Evolutionary conservation across 345 rosid genomes (phyloP), one percentile per base, ranked within the genome.

Genomic region (Reutealis trisperma): DNA sequence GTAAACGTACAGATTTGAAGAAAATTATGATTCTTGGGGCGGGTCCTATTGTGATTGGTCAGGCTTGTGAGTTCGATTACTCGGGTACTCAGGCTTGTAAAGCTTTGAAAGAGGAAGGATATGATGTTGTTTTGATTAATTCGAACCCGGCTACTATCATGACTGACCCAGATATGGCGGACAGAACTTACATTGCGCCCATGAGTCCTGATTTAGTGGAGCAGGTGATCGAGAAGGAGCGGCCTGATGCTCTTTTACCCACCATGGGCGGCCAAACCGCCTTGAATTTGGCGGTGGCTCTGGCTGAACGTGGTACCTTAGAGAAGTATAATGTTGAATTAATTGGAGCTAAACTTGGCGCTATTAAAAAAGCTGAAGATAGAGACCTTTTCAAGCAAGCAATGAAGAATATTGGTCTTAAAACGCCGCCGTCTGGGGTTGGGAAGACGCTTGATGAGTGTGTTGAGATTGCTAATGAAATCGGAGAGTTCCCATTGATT

Each of bases 201-300:
- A 89, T 96, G 97, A 92, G 96, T 6, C 94, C 96, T 16, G 98
- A 91, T 59, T 86, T 96, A 65, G 96, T 96, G 4, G 97, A 91
- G 86, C 91, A 92, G 49, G 91, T 96, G 44, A 88, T 96, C 44
- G 83, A 84, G 52, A 91, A 90, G 66, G 99, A 96, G 80, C 89
- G 96, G 5, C 99, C 98, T 11, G 97, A 96, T 59, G 96, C 98
- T 16, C 55, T 96, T 13, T 79, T 96, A 57, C 99, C 99, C 8
- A 93, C 99, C 5, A 93, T 96, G 99, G 99, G 99, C 1, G 99
- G 99, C 15, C 99, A 96, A 84, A 96, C 99, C 13, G 98, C 98
- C 0, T 74, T 96, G 63, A 96, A 96, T 85, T 94, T 96, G 13
- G 99, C 98, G 0, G 98, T 96, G 4, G 97, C 98, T 0, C 65